Conservation (phyloP, 2,329 filamentous ascomycete species). For the Diplodia seriata region DNA sequence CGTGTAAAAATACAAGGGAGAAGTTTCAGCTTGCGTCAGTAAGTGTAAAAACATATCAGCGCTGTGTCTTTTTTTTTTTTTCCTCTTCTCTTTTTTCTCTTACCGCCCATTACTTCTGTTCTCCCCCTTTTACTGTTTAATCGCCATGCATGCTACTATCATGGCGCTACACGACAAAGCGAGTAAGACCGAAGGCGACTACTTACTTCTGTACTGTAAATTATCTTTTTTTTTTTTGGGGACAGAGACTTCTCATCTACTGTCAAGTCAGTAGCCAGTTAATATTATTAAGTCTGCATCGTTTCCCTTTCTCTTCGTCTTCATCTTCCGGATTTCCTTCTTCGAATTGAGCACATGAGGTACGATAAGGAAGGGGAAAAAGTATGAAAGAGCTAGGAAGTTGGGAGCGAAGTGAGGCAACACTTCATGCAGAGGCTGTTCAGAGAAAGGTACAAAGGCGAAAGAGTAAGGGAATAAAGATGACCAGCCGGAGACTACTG, state of each 20-base stretch:
- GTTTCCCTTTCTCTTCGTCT: neutral
- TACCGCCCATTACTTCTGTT: too few species aligned
- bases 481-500: neutral
- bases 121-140: too few species aligned
- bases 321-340: neutral
- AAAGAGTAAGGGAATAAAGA: neutral
- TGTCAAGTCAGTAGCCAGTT: neutral
- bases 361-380: neutral
- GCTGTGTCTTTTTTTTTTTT: too few species aligned
- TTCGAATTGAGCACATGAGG: neutral
- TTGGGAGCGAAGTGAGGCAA: neutral
- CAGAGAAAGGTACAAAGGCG: neutral
- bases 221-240: too few species aligned
- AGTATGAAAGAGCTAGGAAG: slow-evolving; percentile 6
- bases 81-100: too few species aligned
- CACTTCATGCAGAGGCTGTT: too few species aligned
- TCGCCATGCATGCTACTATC: too few species aligned
- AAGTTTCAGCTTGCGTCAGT: neutral
- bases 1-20: neutral
- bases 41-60: too few species aligned
- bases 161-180: too few species aligned
- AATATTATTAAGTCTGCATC: neutral
- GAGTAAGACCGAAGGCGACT: too few species aligned
- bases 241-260: too few species aligned
- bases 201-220: too few species aligned